Conservation (phyloP, 202 grass and related monocot genomes). For the Hordeum pubiflorum region DNA sequence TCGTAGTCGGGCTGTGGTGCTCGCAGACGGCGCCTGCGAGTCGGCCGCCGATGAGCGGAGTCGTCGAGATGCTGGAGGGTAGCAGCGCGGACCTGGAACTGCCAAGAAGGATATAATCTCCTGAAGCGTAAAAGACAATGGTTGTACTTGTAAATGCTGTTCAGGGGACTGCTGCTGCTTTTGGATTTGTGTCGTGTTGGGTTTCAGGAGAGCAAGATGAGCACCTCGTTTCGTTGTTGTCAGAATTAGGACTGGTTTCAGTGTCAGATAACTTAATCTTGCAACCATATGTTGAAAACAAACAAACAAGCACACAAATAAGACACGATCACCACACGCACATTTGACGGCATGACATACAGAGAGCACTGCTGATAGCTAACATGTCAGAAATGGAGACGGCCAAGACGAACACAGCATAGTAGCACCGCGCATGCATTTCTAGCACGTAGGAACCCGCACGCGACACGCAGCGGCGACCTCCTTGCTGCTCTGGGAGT, state of each 20-base stretch:
- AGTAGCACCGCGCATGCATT: not conserved
- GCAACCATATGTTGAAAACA: not conserved
- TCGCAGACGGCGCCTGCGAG: slow-evolving; percentile 18
- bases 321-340: not conserved
- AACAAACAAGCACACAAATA: not conserved
- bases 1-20: slow-evolving; percentile 46
- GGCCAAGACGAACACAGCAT: not conserved
- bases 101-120: slow-evolving; percentile 3
- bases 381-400: not conserved
- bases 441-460: slow-evolving; percentile 34
- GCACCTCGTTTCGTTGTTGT: not conserved
- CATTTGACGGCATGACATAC: not conserved
- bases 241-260: not conserved
- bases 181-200: not conserved
- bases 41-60: slow-evolving; percentile 28
- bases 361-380: not conserved
- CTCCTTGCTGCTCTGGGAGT: slow-evolving; percentile 49
- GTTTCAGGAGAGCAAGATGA: not conserved
- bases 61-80: slow-evolving; percentile 36
- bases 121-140: not conserved
- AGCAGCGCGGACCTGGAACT: slow-evolving; percentile 17
- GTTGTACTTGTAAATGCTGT: not conserved
- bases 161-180: not conserved
- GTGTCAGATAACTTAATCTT: not conserved
- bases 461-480: slow-evolving; percentile 35